Conservation (phyloP, 306 rosid genomes). For the Echinosophora koreensis region DNA sequence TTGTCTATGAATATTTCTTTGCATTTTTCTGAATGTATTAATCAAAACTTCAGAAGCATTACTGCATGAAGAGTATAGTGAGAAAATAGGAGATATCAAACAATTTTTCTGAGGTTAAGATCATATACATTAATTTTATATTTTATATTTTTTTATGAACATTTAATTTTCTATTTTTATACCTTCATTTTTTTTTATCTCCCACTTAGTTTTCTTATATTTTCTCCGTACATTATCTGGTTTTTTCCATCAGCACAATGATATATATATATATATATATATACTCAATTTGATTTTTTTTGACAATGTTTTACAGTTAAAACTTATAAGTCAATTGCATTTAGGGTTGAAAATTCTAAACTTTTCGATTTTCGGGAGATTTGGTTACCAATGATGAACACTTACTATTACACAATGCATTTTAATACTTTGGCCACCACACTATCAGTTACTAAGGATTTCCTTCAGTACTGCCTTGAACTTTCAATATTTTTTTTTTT, state of each 20-base stretch:
- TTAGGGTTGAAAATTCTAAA: neutral
- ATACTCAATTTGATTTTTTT: too few species aligned
- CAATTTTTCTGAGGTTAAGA: neutral
- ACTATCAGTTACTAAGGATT: neutral
- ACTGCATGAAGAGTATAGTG: neutral
- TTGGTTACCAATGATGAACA: neutral
- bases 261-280: too few species aligned
- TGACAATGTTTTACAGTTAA: neutral
- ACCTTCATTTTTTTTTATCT: neutral
- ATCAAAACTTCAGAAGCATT: neutral
- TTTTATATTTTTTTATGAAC: too few species aligned
- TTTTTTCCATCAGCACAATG: neutral
- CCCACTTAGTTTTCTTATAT: neutral
- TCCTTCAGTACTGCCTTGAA: neutral
- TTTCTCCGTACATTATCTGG: neutral
- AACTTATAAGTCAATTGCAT: neutral
- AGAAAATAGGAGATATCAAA: neutral
- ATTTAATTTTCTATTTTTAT: neutral
- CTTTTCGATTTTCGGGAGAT: neutral
- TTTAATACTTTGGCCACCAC: neutral
- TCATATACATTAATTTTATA: neutral
- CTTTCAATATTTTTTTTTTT: too few species aligned
- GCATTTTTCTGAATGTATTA: neutral
- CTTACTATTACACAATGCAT: neutral
- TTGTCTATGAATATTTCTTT: neutral